A percentile compares a stretch with the other conserved stretches of the same genome.
phyloP scores from a whole-genome alignment of 371 early-diverging fungal species.

The Actinomucor elegans region DNA sequence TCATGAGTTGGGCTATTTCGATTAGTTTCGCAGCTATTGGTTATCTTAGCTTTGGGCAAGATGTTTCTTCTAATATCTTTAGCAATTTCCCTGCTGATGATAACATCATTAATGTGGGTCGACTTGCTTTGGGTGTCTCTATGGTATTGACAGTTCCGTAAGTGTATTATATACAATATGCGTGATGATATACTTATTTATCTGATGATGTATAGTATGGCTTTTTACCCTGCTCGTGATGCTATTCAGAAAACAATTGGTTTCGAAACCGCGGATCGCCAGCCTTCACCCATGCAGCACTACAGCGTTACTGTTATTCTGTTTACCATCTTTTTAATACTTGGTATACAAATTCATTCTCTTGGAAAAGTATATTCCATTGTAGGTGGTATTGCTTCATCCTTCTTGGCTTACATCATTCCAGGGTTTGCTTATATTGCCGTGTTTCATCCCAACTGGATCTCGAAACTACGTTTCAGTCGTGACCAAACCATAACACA shows the following conservation, averaged over 20 bases:
- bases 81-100: slow-evolving; percentile 56
- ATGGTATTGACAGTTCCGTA: slow-evolving; percentile 58
- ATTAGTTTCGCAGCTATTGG: slow-evolving; percentile 59
- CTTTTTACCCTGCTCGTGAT: slow-evolving; percentile 59
- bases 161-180: no score
- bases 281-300: slow-evolving; percentile 48
- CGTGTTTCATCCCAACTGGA: slow-evolving; percentile 26
- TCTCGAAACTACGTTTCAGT: neutral
- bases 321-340: slow-evolving; percentile 39
- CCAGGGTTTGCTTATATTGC: slow-evolving; percentile 51
- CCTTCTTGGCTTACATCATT: slow-evolving; percentile 58
- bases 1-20: slow-evolving; percentile 51
- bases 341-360: slow-evolving; percentile 45
- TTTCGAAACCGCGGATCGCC: slow-evolving; percentile 40
- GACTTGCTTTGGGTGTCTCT: slow-evolving; percentile 49
- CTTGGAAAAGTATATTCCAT: slow-evolving; percentile 57
- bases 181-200: no score
- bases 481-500: neutral
- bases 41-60: slow-evolving; percentile 54
- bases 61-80: slow-evolving; percentile 56
- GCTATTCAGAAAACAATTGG: slow-evolving; percentile 55
- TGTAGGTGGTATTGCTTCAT: slow-evolving; percentile 58
- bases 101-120: slow-evolving; percentile 50
- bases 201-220: no score
- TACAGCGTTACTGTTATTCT: slow-evolving; percentile 44